phyloP scores from a whole-genome alignment of 345 rosid species.

The Cardamine resedifolia region DNA sequence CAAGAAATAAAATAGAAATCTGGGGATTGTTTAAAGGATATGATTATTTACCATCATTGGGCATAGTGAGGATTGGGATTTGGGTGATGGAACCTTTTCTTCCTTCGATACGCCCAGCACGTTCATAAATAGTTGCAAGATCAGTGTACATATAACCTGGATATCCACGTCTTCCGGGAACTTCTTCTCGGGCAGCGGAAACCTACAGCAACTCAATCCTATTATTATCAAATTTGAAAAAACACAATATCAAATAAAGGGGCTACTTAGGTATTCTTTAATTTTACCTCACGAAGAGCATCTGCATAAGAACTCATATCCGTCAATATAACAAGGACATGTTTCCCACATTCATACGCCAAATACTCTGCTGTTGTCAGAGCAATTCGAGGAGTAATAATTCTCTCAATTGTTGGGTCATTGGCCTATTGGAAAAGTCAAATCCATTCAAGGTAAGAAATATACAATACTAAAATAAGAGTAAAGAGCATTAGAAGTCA shows the following conservation, averaged over 20 bases:
- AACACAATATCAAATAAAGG: not conserved
- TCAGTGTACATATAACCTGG: slow-evolving; percentile 98
- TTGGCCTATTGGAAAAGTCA: slow-evolving; percentile 60
- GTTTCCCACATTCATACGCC: slow-evolving; percentile 98
- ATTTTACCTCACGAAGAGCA: slow-evolving; percentile 92
- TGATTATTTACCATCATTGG: slow-evolving; percentile 67
- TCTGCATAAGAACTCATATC: slow-evolving; percentile 99
- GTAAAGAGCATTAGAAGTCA: not conserved
- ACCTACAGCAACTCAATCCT: slow-evolving; percentile 50
- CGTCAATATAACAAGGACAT: slow-evolving; percentile 91
- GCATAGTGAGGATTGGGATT: slow-evolving; percentile 93
- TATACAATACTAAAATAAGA: not conserved
- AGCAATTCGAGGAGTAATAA: slow-evolving; percentile 94
- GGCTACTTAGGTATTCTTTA: not conserved
- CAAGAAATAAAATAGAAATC: not conserved
- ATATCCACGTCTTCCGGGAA: slow-evolving; percentile 95
- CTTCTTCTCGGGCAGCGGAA: slow-evolving; percentile 95
- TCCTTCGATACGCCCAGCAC: slow-evolving; percentile 94
- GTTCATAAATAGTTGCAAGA: slow-evolving; percentile 91
- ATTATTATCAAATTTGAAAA: not conserved
- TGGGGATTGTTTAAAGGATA: not conserved
- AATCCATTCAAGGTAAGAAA: not conserved
- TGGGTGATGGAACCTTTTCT: slow-evolving; percentile 90
- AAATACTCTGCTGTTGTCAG: slow-evolving; percentile 95
- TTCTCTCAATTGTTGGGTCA: slow-evolving; percentile 97